Base-by-base conservation (phyloP, 148 eudicot species). In the Cornus controversa region DNA sequence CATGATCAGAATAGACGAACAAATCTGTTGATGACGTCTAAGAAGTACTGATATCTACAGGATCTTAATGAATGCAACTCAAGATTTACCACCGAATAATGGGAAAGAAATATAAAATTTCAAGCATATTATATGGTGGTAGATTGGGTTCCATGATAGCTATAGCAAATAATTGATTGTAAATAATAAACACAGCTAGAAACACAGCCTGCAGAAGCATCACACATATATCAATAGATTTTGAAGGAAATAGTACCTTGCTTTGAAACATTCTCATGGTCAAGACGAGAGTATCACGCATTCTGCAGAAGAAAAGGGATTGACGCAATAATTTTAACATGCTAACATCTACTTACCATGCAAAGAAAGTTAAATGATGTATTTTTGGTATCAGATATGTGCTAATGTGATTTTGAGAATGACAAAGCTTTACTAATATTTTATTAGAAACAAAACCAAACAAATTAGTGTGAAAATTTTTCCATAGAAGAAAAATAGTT, bases 211-310 rank as follows among this genome's bases (percentile, higher is more conserved):
- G 24, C 64, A 22, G 23, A 64, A 67, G 16, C 57, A 11, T 22
- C 58, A 36, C 47, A 31, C 23, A 16, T 50, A 50, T 45, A 25
- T 47, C 5, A 24, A 28, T 18, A n/a, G 64, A 37, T 69, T 37
- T 9, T 78, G 66, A 60, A 23, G 75, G 58, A 80, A 80, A 76
- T 20, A 50, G 66, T 89, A 94, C 98, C 97, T 88, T 92, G 90
- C 79, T 92, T 79, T 88, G 96, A 81, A 94, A 92, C 91, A 88
- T 87, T 84, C 98, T 88, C 89, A 94, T 90, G 75, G 96, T 91
- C 87, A 94, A 85, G 62, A 94, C 98, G 42, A 94, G 77, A 62
- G 90, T 84, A 82, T 94, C 97, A 62, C 98, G 92, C 89, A 83
- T 82, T 86, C 98, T 94, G 90, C 83, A 86, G 23, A 53, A 53